A percentile compares a stretch with the other conserved stretches of the same genome.
Evolutionary conservation across 495 filamentous ascomycete genomes (phyloP).

Genomic region (Extremus antarcticus): DNA sequence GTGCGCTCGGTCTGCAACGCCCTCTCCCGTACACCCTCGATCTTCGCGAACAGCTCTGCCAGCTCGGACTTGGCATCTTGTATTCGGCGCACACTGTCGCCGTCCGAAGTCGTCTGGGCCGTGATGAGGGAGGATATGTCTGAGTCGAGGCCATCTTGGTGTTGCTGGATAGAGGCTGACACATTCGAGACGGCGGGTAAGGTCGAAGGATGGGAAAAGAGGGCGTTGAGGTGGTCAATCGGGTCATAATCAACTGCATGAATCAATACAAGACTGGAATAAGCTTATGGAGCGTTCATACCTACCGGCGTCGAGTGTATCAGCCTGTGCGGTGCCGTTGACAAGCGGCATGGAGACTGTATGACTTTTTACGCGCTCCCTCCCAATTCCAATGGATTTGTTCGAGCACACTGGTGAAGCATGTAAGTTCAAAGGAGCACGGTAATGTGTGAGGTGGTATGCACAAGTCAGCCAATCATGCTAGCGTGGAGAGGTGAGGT

Average conservation of each 20-base stretch:
- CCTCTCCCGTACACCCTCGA: constrained; percentile 83
- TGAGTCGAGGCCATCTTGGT: constrained; percentile 74
- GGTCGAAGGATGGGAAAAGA: constrained; percentile 86
- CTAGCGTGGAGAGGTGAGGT: neutral
- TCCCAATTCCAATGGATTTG: neutral
- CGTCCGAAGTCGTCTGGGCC: constrained; percentile 74
- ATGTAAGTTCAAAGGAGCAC: no score
- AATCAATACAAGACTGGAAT: neutral
- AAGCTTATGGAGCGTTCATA: neutral
- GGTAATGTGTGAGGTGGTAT: no score
- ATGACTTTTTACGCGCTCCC: no score
- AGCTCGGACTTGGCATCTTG: constrained; percentile 83
- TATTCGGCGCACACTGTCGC: constrained; percentile 79
- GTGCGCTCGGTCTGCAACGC: constrained; percentile 86
- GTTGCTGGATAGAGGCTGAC: constrained; percentile 56
- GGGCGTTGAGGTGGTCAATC: constrained; percentile 81
- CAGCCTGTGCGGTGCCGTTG: constrained; percentile 20
- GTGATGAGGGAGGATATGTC: constrained; percentile 69
- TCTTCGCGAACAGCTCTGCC: constrained; percentile 81
- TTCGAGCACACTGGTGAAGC: no score
- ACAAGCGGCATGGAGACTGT: constrained; percentile 23
- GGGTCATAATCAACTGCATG: constrained; percentile 80
- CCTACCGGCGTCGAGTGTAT: constrained; percentile 32
- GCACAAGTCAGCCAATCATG: no score
- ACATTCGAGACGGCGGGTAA: constrained; percentile 66